Evolutionary conservation across 805 yeast genomes (phyloP), one percentile per base, ranked within the genome.

Genomic region (Yamadazyma scolyti): DNA sequence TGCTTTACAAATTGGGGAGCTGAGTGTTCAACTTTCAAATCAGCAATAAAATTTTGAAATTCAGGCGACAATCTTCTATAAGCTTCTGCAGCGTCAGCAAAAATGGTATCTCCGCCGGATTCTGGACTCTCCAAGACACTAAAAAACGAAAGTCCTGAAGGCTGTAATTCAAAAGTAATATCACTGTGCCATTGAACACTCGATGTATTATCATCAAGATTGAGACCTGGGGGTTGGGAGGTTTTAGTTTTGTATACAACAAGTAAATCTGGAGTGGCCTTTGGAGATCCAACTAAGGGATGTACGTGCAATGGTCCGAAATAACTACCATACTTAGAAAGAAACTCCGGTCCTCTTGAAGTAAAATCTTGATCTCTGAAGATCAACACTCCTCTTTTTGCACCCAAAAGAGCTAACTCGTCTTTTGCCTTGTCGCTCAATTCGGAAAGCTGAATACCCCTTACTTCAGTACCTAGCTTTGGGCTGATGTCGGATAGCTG

Each of bases 371-470:
- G n/a, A n/a, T n/a, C n/a, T n/a, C n/a, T n/a, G n/a, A n/a, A n/a
- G n/a, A n/a, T n/a, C 84, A 74, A 76, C 29, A 81, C 79, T 48
- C 82, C 85, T 45, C 79, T 61, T 44, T 76, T 75, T 12, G 81
- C 85, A 31, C 77, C 76, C 17, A 68, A 61, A 16, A 76, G 58
- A 2, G 87, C 85, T 36, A 81, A 61, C 41, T 81, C 88, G 43
- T 81, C 77, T 47, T 75, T 77, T 16, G 69, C 84, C 15, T 56
- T 56, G 27, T 65, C 67, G 32, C 61, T 50, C 39, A 80, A 65
- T 19, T 61, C 47, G 12, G 80, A 71, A 29, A 79, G 56, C 43
- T 78, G 83, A 23, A 80, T 45, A 27, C 79, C 79, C 13, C 54
- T 54, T 18, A 82, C 59, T 42, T 76, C 85, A 9, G 79, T 64